Conservation (phyloP, 2,329 filamentous ascomycete species). For the Acrocalymma vagum region DNA sequence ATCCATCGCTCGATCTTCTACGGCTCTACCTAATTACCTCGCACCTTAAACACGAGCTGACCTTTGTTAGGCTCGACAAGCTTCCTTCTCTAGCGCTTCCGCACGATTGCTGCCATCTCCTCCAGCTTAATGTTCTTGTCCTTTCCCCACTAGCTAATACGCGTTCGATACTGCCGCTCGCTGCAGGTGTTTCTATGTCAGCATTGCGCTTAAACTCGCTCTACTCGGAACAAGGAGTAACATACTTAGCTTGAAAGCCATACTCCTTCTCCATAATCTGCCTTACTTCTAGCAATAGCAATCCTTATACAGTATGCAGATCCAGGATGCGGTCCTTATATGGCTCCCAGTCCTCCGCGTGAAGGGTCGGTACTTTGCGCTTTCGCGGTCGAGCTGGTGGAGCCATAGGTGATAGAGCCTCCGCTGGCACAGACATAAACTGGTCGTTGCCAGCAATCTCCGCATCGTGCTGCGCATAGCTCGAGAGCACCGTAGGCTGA, state of each 20-base stretch:
- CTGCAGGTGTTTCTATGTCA: conserved; percentile 9
- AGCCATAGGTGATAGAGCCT: conserved; percentile 13
- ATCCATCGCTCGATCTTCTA: conserved; percentile 33
- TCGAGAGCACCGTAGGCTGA: conserved; percentile 2
- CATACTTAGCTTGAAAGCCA: conserved; percentile 27
- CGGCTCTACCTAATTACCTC: conserved; percentile 19
- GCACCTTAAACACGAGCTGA: conserved; percentile 17
- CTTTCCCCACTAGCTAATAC: conserved; percentile 22
- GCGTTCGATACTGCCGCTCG: conserved; percentile 26
- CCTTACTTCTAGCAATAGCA: conserved; percentile 16
- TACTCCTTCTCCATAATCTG: conserved; percentile 14
- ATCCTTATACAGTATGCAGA: conserved; percentile 15
- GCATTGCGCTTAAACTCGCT: conserved; percentile 1
- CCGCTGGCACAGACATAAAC: conserved; percentile 4
- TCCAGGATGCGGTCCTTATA: conserved; percentile 24
- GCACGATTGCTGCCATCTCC: conserved; percentile 31
- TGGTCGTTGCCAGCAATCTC: conserved; percentile 3
- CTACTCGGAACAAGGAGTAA: conserved; percentile 1
- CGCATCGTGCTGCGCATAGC: conserved; percentile 4
- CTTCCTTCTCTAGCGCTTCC: conserved; percentile 25
- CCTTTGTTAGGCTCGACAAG: conserved; percentile 22
- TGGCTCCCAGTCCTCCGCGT: conserved; percentile 26
- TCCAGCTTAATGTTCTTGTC: conserved; percentile 30
- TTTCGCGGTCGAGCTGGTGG: conserved; percentile 23
- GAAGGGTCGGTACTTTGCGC: conserved; percentile 27